Percentiles rank a stretch among this genome's conserved stretches.
Conservation (phyloP, 805 yeast species). For the Torulaspora quercuum region DNA sequence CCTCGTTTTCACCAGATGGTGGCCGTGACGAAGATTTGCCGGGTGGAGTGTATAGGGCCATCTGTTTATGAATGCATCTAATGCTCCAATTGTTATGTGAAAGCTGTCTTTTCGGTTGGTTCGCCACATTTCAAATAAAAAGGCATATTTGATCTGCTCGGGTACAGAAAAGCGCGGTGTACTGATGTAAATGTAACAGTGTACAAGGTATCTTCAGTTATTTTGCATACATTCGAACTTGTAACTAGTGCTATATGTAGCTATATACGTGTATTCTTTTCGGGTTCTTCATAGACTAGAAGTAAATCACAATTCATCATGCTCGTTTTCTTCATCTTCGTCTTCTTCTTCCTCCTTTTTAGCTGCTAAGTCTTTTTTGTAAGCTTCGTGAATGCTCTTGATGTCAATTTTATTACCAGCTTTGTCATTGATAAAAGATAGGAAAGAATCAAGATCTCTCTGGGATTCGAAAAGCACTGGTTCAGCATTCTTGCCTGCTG, state of each 20-base stretch:
- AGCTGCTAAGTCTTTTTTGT: slow-evolving; percentile 21
- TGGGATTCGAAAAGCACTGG: slow-evolving; percentile 65
- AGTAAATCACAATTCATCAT: slow-evolving; percentile 36
- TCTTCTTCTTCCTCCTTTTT: slow-evolving; percentile 20
- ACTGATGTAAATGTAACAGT: background rate
- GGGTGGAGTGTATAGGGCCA: slow-evolving; percentile 36
- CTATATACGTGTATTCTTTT: slow-evolving; percentile 1
- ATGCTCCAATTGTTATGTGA: background rate
- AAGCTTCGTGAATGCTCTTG: slow-evolving; percentile 32
- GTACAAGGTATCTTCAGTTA: background rate
- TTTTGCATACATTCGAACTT: slow-evolving; percentile 1
- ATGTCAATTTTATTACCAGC: slow-evolving; percentile 66
- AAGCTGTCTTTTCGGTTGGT: background rate
- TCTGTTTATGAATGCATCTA: slow-evolving; percentile 7
- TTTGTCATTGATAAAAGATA: slow-evolving; percentile 64
- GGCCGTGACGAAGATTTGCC: slow-evolving; percentile 23
- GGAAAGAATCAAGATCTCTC: slow-evolving; percentile 70
- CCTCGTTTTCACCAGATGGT: slow-evolving; percentile 6
- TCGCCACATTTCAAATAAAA: slow-evolving; percentile 8
- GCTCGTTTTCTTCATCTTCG: slow-evolving; percentile 24
- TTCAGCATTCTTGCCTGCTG: slow-evolving; percentile 71
- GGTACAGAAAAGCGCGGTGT: slow-evolving; percentile 6
- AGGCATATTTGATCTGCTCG: background rate
- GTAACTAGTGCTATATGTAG: slow-evolving; percentile 3
- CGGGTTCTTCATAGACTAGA: background rate